phyloP scores from a whole-genome alignment of 2,329 filamentous ascomycete species.

The Epicoccum sorghinum region DNA sequence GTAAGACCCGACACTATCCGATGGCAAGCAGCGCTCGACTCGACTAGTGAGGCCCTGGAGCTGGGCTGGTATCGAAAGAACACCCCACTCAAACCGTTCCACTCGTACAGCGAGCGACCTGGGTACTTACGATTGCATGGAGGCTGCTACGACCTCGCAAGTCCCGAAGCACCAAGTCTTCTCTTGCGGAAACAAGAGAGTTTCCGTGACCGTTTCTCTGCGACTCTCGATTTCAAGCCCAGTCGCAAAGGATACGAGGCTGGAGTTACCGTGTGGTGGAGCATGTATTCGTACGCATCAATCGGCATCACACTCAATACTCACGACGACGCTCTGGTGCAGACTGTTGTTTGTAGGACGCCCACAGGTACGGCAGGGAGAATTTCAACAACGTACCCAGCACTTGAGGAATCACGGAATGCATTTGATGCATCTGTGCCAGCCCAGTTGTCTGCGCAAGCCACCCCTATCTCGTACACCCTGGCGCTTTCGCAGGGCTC shows the following conservation, averaged over 20 bases:
- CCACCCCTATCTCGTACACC: conserved; percentile 8
- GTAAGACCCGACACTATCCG: conserved; percentile 2
- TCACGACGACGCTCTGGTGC: background rate
- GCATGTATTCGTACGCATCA: conserved; percentile 54
- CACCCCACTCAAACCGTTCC: conserved; percentile 56
- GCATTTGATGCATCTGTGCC: background rate
- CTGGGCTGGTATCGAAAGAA: conserved; percentile 53
- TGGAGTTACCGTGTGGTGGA: conserved; percentile 62
- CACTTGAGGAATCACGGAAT: conserved; percentile 35
- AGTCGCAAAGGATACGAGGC: conserved; percentile 55
- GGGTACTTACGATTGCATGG: conserved; percentile 58
- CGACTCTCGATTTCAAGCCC: conserved; percentile 56
- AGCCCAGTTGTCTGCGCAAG: conserved; percentile 5
- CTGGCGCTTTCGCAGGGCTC: conserved; percentile 7
- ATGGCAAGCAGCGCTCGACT: conserved; percentile 36
- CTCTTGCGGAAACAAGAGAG: conserved; percentile 61
- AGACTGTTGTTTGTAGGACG: conserved; percentile 19
- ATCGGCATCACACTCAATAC: conserved; percentile 45
- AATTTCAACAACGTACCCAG: conserved; percentile 20
- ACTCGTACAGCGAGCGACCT: conserved; percentile 54
- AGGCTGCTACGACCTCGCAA: conserved; percentile 58
- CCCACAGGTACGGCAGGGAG: conserved; percentile 21
- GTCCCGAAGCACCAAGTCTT: conserved; percentile 59
- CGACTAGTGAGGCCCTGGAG: conserved; percentile 38
- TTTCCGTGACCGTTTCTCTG: conserved; percentile 52